Percentiles rank a stretch among this genome's conserved stretches.
These are phyloP conservation scores for Mortierella sp. DNA, from an alignment of 371 early-diverging fungal species.

Conservation along the genomic window DNA sequence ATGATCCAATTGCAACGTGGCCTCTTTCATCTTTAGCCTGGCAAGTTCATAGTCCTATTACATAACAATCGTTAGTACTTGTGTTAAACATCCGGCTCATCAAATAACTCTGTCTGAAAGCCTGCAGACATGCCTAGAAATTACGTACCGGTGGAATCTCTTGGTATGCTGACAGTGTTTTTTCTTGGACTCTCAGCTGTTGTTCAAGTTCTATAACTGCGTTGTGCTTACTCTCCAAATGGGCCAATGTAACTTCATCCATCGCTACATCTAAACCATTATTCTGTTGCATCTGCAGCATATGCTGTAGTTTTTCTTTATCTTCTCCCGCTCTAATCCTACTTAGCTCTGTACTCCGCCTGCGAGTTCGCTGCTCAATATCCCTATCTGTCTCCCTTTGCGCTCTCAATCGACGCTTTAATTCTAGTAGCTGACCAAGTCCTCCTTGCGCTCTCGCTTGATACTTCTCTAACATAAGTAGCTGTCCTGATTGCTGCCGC, in stretches of 20 bases:
- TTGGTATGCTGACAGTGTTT: slow-evolving; percentile 27
- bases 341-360: slow-evolving; percentile 39
- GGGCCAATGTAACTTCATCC: slow-evolving; percentile 27
- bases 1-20: slow-evolving; percentile 21
- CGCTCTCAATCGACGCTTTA: slow-evolving; percentile 10
- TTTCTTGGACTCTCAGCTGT: slow-evolving; percentile 21
- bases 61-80: not conserved
- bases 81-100: not conserved
- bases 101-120: not conserved
- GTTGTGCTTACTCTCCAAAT: slow-evolving; percentile 21
- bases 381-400: slow-evolving; percentile 23
- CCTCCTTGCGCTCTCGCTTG: slow-evolving; percentile 1
- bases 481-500: not conserved
- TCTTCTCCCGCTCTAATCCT: slow-evolving; percentile 23
- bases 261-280: slow-evolving; percentile 20
- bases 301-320: slow-evolving; percentile 2
- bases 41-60: slow-evolving; percentile 42
- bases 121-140: not conserved
- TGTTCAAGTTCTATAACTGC: slow-evolving; percentile 11
- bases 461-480: not conserved
- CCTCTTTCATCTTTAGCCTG: slow-evolving; percentile 36
- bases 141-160: slow-evolving; percentile 41
- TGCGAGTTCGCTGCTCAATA: slow-evolving; percentile 26
- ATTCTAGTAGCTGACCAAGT: slow-evolving; percentile 11
- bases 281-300: slow-evolving; percentile 7